Conservation (phyloP, 306 rosid genomes). For the Quercus bicolor region DNA sequence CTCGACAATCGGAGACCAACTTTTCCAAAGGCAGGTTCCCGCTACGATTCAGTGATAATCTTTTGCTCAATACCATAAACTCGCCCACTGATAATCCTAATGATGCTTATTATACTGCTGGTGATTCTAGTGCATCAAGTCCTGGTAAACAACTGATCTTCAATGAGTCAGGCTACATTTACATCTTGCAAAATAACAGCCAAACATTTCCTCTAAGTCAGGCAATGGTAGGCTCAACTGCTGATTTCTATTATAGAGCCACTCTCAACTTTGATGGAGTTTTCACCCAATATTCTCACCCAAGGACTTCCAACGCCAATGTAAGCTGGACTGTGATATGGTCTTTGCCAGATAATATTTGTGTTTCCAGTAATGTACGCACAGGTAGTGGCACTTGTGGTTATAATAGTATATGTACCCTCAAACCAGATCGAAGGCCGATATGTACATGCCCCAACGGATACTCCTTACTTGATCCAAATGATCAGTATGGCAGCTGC, state of each 20-base stretch:
- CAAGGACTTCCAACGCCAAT: conserved; percentile 10
- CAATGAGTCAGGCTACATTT: conserved; percentile 31
- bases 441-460: no score
- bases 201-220: neutral
- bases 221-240: neutral
- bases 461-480: no score
- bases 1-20: conserved; percentile 9
- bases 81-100: neutral
- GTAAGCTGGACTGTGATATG: conserved; percentile 14
- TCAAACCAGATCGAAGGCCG: no score
- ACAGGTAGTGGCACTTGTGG: conserved; percentile 22
- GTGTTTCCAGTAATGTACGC: neutral
- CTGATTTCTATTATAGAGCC: conserved; percentile 33
- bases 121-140: neutral
- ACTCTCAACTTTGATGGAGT: conserved; percentile 47
- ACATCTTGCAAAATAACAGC: conserved; percentile 24
- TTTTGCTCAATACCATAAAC: no score
- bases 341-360: conserved; percentile 29
- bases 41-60: no score
- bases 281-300: conserved; percentile 25
- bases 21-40: no score
- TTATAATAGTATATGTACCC: no score
- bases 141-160: conserved; percentile 33
- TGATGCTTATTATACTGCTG: neutral
- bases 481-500: no score